Conservation (phyloP, 306 rosid species). For the Arachis hypogaea region DNA sequence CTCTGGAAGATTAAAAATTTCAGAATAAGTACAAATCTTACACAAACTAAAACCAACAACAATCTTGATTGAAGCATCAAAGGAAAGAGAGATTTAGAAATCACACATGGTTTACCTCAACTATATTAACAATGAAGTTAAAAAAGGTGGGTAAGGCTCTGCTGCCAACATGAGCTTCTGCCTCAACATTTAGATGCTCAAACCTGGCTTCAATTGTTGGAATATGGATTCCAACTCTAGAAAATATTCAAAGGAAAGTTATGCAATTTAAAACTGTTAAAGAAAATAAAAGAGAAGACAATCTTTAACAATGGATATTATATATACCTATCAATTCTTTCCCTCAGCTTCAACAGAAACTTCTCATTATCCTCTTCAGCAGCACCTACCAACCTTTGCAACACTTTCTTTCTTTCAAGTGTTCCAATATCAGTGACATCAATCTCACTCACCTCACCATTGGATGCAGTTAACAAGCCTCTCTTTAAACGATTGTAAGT, state of each 20-base stretch:
- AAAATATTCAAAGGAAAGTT: not conserved
- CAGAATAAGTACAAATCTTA: not conserved
- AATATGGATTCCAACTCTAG: slow-evolving; percentile 63
- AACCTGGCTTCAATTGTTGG: slow-evolving; percentile 66
- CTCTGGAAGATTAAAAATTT: slow-evolving; percentile 30
- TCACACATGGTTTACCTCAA: slow-evolving; percentile 40
- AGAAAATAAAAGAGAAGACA: not conserved
- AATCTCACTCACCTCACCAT: slow-evolving; percentile 55
- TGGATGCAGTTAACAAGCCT: slow-evolving; percentile 56
- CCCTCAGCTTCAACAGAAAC: slow-evolving; percentile 55
- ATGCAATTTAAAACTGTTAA: too few species aligned
- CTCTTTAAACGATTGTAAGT: slow-evolving; percentile 64
- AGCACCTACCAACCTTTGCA: slow-evolving; percentile 47
- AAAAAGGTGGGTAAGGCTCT: slow-evolving; percentile 48
- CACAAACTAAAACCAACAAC: not conserved
- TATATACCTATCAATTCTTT: slow-evolving; percentile 57
- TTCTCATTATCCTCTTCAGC: slow-evolving; percentile 51
- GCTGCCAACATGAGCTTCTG: slow-evolving; percentile 52
- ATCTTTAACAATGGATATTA: not conserved
- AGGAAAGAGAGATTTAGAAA: not conserved
- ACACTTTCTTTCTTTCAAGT: slow-evolving; percentile 36
- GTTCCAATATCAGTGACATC: slow-evolving; percentile 49
- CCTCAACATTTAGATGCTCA: slow-evolving; percentile 58
- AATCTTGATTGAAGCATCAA: not conserved
- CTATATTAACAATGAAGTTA: slow-evolving; percentile 32